A percentile compares a stretch with the other conserved stretches of the same genome.
phyloP scores from a whole-genome alignment of 768 basidiomycete species.

The Xanthoconium purpureum region DNA sequence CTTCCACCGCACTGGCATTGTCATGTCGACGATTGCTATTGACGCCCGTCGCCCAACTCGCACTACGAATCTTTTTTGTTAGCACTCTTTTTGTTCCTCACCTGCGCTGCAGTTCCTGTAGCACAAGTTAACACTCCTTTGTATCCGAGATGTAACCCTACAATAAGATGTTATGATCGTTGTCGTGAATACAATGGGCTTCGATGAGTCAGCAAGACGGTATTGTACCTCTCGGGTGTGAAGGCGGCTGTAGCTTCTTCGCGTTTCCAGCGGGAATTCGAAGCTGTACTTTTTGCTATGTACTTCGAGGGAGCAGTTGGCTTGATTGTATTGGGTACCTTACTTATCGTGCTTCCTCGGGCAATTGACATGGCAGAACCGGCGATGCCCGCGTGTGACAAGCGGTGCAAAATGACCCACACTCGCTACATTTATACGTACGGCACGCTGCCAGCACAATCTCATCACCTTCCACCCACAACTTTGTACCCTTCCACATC shows the following conservation, averaged over 20 bases:
- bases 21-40: background rate
- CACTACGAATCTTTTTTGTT: constrained; percentile 1
- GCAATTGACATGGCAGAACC: constrained; percentile 3
- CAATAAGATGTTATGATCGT: too few species aligned
- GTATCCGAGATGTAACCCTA: too few species aligned
- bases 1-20: background rate
- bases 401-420: constrained; percentile 27
- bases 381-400: constrained; percentile 17
- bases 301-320: background rate
- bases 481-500: constrained; percentile 5
- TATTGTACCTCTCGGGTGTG: constrained; percentile 3
- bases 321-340: background rate
- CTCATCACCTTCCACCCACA: constrained; percentile 6
- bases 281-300: constrained; percentile 7
- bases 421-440: constrained; percentile 26
- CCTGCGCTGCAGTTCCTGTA: background rate
- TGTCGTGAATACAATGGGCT: background rate
- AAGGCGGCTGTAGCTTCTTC: constrained; percentile 1
- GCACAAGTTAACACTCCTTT: too few species aligned
- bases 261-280: background rate
- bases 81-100: background rate
- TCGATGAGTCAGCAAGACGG: constrained; percentile 16
- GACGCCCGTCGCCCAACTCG: background rate
- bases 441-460: constrained; percentile 7
- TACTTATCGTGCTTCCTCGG: background rate